Evolutionary conservation across 257 asterid genomes (phyloP).

Genomic region (Ehretia macrophylla): DNA sequence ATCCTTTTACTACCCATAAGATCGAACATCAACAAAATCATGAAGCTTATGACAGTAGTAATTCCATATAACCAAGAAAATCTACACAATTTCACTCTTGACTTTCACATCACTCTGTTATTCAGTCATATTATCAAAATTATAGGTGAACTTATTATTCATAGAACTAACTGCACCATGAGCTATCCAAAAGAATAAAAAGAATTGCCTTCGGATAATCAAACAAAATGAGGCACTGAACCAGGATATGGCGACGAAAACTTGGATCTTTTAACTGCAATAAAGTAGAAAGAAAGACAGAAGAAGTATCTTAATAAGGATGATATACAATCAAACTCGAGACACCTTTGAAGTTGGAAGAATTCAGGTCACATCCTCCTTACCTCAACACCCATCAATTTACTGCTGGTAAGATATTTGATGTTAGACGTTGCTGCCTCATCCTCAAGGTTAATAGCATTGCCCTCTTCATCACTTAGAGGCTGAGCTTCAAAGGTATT

Average conservation of each 20-base stretch:
- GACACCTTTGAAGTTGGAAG: neutral
- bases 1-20: no score
- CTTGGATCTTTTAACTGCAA: slow-evolving; percentile 96
- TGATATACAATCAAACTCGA: neutral
- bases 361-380: slow-evolving; percentile 8
- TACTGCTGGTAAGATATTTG: slow-evolving; percentile 94
- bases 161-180: no score
- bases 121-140: no score
- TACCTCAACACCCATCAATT: slow-evolving; percentile 97
- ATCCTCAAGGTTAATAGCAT: slow-evolving; percentile 73
- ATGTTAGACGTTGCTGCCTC: slow-evolving; percentile 89
- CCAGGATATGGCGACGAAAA: slow-evolving; percentile 91
- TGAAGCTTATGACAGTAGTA: no score
- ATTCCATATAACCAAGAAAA: neutral
- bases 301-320: slow-evolving; percentile 7
- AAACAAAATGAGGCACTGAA: slow-evolving; percentile 91
- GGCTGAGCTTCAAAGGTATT: slow-evolving; percentile 96
- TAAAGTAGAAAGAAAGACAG: slow-evolving; percentile 16
- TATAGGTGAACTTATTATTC: no score
- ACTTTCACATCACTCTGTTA: neutral
- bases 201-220: slow-evolving; percentile 84
- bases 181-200: slow-evolving; percentile 12
- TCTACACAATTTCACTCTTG: neutral
- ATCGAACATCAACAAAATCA: no score
- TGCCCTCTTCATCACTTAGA: slow-evolving; percentile 89